Evolutionary conservation across 2,329 filamentous ascomycete genomes (phyloP), one percentile per base, ranked within the genome.

Genomic region (Nemania bipapillata): DNA sequence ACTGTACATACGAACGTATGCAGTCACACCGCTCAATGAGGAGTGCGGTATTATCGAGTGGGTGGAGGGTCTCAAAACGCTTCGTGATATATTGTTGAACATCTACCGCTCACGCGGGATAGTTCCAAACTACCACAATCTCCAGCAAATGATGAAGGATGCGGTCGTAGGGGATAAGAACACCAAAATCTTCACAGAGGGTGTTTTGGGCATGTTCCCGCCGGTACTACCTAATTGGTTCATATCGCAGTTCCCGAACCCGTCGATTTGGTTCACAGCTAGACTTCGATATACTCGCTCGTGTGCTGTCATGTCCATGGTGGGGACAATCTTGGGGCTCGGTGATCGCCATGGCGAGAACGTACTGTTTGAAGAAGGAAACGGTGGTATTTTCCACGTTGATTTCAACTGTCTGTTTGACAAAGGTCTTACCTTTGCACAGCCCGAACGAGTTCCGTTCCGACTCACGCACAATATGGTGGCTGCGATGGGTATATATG

Each of bases 391-490:
- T 2, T 92, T 99, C 80, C 96, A 99, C 80, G 96, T 99, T 53
- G 96, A 99, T 81, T 99, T 99, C 86, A 99, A 99, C 82, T 99
- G 96, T 80, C 89, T 99, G 4, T 99, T 99, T 79, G 96, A 99
- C 83, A 99, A 99, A 77, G 96, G 96, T 1, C 87, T 95, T 47
- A 97, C 94, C 0, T 98, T 99, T 78, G 91, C 94, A 70, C 97
- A 96, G 80, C 95, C 96, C 0, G 96, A 99, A 80, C 86, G 92
- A 32, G 96, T 99, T 1, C 96, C 96, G 1, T 99, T 99, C 85
- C 92, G 96, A 17, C 86, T 99, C 49, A 99, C 96, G 3, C 95
- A 97, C 85, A 99, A 99, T 81, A 98, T 99, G 95, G 89, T 96
- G 40, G 93, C 97, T 72, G 96, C 96, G 11, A 98, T 99, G 90